Conservation (phyloP, 225 moss, liverwort and hornwort genomes). For the Marchantia polymorpha region DNA sequence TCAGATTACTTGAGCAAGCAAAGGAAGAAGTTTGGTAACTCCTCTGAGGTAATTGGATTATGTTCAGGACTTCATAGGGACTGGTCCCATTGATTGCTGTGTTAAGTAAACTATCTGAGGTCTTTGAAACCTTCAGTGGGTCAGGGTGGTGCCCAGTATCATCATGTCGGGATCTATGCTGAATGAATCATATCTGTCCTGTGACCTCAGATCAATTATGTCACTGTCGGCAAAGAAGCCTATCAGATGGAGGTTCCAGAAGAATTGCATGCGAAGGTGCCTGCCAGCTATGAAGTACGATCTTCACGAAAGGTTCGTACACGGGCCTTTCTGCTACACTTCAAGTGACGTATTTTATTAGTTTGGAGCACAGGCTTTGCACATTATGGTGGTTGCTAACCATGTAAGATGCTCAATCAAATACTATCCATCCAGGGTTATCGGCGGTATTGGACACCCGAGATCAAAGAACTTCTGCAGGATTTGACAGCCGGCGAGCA, state of each 20-base stretch:
- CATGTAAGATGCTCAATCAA: not conserved
- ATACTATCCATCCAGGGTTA: constrained; percentile 55
- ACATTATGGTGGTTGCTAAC: no score
- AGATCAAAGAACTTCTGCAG: constrained; percentile 68
- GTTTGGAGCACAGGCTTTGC: no score
- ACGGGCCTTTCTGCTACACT: not conserved
- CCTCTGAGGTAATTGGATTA: constrained; percentile 53
- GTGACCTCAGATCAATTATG: constrained; percentile 68
- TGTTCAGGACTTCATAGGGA: not conserved
- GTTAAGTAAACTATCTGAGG: not conserved
- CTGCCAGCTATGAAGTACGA: constrained; percentile 74
- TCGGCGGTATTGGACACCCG: constrained; percentile 88
- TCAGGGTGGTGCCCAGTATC: not conserved
- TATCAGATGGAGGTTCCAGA: constrained; percentile 98
- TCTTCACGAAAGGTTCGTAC: constrained; percentile 85
- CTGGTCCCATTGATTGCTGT: not conserved
- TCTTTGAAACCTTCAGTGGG: not conserved
- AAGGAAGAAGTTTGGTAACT: constrained; percentile 66
- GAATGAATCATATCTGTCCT: not conserved
- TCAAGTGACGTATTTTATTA: no score
- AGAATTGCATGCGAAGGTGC: constrained; percentile 62
- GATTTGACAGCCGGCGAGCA: constrained; percentile 75
- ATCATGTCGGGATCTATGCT: not conserved
- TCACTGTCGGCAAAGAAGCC: constrained; percentile 81
- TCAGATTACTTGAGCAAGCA: constrained; percentile 71